Evolutionary conservation across 176 grass and related monocot genomes (phyloP).

Genomic region (Ananas comosus): DNA sequence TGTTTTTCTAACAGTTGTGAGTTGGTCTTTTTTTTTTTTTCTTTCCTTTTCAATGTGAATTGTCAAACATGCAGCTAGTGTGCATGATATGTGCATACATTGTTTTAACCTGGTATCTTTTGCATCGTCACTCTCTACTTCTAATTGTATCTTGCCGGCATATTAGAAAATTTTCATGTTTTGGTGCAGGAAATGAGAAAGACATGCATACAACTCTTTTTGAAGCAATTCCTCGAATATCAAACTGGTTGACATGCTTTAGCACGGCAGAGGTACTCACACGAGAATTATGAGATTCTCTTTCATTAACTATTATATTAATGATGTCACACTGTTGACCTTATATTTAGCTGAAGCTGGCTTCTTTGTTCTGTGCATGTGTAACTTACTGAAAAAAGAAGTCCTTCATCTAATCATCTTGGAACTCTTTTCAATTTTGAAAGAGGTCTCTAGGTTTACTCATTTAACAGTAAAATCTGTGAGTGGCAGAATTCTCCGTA

Average conservation of each 20-base stretch:
- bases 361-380: neutral
- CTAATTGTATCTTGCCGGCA: slow-evolving; percentile 4
- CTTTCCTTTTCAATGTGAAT: neutral
- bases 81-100: neutral
- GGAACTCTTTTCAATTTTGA: too few relatives aligned
- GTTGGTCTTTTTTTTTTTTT: neutral
- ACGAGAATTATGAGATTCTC: neutral
- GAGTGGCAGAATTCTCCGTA: too few relatives aligned
- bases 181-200: slow-evolving; percentile 53
- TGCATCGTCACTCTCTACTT: slow-evolving; percentile 7
- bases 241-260: slow-evolving; percentile 71
- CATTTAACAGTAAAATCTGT: too few relatives aligned
- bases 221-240: slow-evolving; percentile 68
- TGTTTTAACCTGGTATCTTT: too few relatives aligned
- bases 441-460: too few relatives aligned
- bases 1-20: neutral
- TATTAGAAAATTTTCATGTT: slow-evolving; percentile 14
- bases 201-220: slow-evolving; percentile 41
- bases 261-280: slow-evolving; percentile 33
- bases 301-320: neutral
- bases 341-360: neutral
- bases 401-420: too few relatives aligned
- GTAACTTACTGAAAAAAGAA: neutral
- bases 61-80: neutral
- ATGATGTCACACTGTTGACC: neutral